A percentile compares a stretch with the other conserved stretches of the same genome.
Conservation (phyloP, 176 grass and related monocot species). For the Miscanthus lutarioriparius region DNA sequence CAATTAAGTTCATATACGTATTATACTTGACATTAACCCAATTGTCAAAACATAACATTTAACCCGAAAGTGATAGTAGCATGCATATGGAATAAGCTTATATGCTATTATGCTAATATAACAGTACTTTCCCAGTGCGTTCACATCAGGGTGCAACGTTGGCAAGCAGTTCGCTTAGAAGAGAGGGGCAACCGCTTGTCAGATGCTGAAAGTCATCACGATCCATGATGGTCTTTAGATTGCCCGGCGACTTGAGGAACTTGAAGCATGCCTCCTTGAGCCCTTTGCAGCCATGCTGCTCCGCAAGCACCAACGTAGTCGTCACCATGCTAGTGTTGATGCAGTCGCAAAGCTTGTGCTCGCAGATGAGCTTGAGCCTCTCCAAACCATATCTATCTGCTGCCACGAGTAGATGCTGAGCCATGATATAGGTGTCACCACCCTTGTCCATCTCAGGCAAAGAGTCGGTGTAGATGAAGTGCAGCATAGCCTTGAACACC, state of each 20-base stretch:
- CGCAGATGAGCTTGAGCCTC: conserved; percentile 38
- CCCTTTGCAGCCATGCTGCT: conserved; percentile 31
- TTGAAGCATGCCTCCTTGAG: conserved; percentile 38
- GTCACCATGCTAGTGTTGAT: conserved; percentile 26
- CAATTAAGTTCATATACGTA: no score
- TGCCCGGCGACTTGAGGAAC: conserved; percentile 21
- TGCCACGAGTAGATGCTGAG: conserved; percentile 37
- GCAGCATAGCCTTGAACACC: no score
- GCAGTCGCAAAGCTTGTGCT: conserved; percentile 6
- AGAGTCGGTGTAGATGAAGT: no score
- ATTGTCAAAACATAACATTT: no score
- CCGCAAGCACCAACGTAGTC: conserved; percentile 32
- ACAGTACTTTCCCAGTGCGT: no score
- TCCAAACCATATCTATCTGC: conserved; percentile 32
- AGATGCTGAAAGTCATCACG: background rate
- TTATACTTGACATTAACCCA: no score
- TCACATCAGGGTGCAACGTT: background rate
- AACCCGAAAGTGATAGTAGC: no score
- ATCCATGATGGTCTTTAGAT: conserved; percentile 1
- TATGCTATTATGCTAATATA: no score
- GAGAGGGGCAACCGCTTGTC: background rate
- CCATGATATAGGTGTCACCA: background rate
- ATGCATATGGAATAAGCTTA: no score
- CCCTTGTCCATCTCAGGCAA: no score
- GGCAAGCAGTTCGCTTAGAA: background rate